Conservation (phyloP, 2,329 filamentous ascomycete genomes). For the Ophiostoma ulmi region DNA sequence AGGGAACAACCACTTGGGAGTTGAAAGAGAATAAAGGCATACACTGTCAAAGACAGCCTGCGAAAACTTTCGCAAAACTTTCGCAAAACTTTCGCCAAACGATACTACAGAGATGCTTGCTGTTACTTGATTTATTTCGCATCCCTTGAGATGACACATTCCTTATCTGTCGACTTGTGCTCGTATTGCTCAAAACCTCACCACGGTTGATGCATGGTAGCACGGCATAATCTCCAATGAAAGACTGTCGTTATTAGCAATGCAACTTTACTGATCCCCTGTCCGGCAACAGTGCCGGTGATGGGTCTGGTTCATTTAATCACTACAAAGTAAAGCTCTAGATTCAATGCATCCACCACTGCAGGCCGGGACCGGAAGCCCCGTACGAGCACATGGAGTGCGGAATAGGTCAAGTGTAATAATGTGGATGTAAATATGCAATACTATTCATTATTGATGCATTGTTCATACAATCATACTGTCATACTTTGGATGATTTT, state of each 20-base stretch:
- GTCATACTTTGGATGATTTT: background rate
- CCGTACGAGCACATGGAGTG: constrained; percentile 4
- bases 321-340: background rate
- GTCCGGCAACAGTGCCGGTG: background rate
- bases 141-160: background rate
- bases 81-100: background rate
- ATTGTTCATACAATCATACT: background rate
- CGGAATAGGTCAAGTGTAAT: background rate
- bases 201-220: background rate
- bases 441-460: too few relatives aligned
- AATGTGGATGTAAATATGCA: background rate
- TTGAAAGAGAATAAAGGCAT: too few relatives aligned
- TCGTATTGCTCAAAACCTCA: background rate
- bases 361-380: constrained; percentile 1
- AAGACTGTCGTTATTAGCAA: background rate
- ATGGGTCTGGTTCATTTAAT: background rate
- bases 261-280: background rate
- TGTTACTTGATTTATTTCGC: too few relatives aligned
- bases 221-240: background rate
- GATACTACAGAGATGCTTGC: too few relatives aligned
- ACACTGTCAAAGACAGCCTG: background rate
- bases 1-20: too few relatives aligned
- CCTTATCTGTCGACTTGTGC: background rate
- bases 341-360: background rate
- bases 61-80: background rate